These are phyloP conservation scores for Cystobasidiopsis lactophilus DNA, from an alignment of 768 basidiomycete genomes.

Conservation along the genomic window DNA sequence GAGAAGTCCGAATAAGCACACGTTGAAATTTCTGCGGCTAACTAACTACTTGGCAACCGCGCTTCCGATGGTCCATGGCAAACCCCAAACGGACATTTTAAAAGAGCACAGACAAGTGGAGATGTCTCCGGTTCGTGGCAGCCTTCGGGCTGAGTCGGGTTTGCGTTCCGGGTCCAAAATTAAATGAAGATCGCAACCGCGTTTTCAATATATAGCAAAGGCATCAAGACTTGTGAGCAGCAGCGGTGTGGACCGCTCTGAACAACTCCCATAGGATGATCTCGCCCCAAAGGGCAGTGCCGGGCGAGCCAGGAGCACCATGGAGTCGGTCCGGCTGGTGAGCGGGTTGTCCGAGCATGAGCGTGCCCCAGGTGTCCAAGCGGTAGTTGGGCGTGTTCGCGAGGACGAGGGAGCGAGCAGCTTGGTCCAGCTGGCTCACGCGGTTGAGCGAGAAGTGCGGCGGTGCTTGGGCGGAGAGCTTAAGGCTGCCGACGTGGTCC, in stretches of 20 bases:
- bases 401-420: constrained; percentile 14
- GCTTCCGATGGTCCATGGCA: no score
- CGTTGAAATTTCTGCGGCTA: no score
- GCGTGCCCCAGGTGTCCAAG: constrained; percentile 6
- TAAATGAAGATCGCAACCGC: no score
- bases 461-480: not conserved
- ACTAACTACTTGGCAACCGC: no score
- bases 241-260: not conserved
- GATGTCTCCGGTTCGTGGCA: no score
- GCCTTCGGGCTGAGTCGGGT: no score
- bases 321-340: constrained; percentile 17
- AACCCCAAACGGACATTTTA: no score
- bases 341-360: constrained; percentile 14
- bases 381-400: not conserved
- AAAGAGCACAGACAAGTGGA: no score
- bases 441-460: constrained; percentile 15
- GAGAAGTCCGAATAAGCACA: no score
- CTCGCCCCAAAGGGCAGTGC: constrained; percentile 15
- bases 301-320: constrained; percentile 14
- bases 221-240: no score
- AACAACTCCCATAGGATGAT: constrained; percentile 16
- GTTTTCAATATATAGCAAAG: no score
- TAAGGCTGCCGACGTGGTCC: constrained; percentile 13
- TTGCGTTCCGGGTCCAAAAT: no score
- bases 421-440: constrained; percentile 16